Conservation (phyloP, 2,329 filamentous ascomycete genomes). For the Diaporthe longicolla region DNA sequence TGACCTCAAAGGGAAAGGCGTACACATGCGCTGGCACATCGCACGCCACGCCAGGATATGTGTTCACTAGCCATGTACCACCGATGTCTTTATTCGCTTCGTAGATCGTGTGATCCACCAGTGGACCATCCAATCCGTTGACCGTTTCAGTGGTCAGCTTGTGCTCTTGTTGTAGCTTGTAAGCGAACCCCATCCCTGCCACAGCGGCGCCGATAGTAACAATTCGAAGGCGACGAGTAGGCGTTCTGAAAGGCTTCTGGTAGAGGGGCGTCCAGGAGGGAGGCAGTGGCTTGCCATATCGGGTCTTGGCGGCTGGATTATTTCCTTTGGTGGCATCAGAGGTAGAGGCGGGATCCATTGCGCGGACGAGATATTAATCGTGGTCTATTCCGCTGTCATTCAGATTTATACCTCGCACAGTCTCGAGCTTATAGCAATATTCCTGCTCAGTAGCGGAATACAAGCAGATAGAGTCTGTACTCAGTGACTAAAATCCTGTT, state of each 20-base stretch:
- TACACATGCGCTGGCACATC: slow-evolving; percentile 78
- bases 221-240: slow-evolving; percentile 34
- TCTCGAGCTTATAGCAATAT: too few species aligned
- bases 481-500: too few species aligned
- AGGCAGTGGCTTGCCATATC: slow-evolving; percentile 32
- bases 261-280: slow-evolving; percentile 35
- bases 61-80: slow-evolving; percentile 66
- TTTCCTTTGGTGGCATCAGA: not conserved
- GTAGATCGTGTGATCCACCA: slow-evolving; percentile 66
- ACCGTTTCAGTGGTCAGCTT: not conserved
- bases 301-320: not conserved
- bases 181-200: slow-evolving; percentile 31
- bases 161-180: slow-evolving; percentile 38
- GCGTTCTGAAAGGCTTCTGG: slow-evolving; percentile 33
- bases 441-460: too few species aligned
- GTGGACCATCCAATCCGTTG: not conserved
- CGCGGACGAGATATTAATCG: not conserved
- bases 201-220: slow-evolving; percentile 39
- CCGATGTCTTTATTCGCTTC: slow-evolving; percentile 75
- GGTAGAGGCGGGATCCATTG: not conserved
- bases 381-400: not conserved
- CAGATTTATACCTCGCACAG: too few species aligned
- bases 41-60: slow-evolving; percentile 74
- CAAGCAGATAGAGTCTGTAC: too few species aligned
- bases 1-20: slow-evolving; percentile 68